Evolutionary conservation across 148 eudicot species (phyloP), one percentile per base, ranked within the genome.

Genomic region (Heliamphora exappendiculata): DNA sequence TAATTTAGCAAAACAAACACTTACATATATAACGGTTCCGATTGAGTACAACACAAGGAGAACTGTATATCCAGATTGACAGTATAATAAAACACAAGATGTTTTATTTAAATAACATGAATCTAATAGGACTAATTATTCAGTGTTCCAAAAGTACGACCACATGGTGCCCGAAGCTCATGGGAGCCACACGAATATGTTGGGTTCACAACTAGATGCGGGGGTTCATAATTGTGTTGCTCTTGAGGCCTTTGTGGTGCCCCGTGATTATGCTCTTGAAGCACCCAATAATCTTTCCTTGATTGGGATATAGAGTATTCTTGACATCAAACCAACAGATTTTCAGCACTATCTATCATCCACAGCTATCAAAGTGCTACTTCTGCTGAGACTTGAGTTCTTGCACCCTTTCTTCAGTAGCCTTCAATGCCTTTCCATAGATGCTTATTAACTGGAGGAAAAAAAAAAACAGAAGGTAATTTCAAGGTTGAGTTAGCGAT

Each of bases 371-470:
- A n/a, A 16, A 20, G 7, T n/a, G 58, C 73, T 77, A 78, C 75
- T 78, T 78, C 62, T 78, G 36, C 36, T 78, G 75, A 78, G 80
- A 70, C 75, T 78, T 78, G 80, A 78, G 80, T 78, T 78, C 75
- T 36, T 78, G 42, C 26, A 78, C 80, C 68, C 75, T 70, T 71
- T 78, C 80, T 70, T 78, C 80, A 33, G 80, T 78, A 11, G 69
- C 80, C 68, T 60, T 62, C 75, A 78, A 37, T 45, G 80, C 63
- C 71, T 58, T 60, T 49, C 80, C 80, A 24, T 78, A 78, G 45
- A 12, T 78, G 75, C 69, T 70, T 58, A 71, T 78, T 55, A 78
- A 62, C 80, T 78, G 70, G n/a, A n/a, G n/a, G n/a, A n/a, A n/a
- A n/a, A n/a, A n/a, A n/a, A n/a, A 70, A 70, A 63, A 34, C 22